Percentiles rank a stretch among this genome's conserved stretches.
Conservation (phyloP, 1,139 yeast species). For the Pichia sp. region DNA sequence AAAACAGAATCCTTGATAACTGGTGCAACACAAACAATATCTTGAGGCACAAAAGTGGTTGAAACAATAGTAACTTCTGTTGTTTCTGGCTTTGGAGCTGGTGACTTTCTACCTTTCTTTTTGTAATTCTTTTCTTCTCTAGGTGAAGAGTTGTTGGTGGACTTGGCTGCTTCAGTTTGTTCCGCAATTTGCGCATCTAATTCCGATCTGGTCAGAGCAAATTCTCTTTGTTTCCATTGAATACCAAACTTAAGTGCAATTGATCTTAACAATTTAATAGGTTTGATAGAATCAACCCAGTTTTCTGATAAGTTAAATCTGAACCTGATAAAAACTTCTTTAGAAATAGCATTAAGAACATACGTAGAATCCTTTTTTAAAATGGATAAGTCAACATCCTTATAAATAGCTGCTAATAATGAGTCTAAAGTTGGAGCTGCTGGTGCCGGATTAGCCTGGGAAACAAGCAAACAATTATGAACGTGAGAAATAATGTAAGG, state of each 20-base stretch:
- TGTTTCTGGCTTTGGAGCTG: constrained; percentile 6
- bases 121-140: constrained; percentile 23
- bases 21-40: constrained; percentile 67
- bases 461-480: constrained; percentile 67
- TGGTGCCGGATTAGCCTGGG: constrained; percentile 40
- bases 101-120: constrained; percentile 34
- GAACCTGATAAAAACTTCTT: constrained; percentile 55
- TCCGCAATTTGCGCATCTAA: constrained; percentile 34
- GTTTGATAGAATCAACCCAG: constrained; percentile 39
- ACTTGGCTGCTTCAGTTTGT: constrained; percentile 15
- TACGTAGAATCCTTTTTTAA: constrained; percentile 38
- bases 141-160: background rate
- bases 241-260: constrained; percentile 77
- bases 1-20: constrained; percentile 64
- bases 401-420: constrained; percentile 39
- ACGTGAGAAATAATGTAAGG: constrained; percentile 61
- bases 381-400: constrained; percentile 35
- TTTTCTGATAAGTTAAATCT: constrained; percentile 48
- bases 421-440: constrained; percentile 34
- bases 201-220: constrained; percentile 42
- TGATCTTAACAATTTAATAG: constrained; percentile 57
- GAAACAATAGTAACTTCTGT: constrained; percentile 24
- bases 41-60: constrained; percentile 49
- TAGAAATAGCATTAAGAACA: constrained; percentile 39
- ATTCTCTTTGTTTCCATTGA: constrained; percentile 65